Percentiles rank a stretch among this genome's conserved stretches.
phyloP scores from a whole-genome alignment of 192 early-diverging fungal genomes.

The Linnemannia schmuckeri region DNA sequence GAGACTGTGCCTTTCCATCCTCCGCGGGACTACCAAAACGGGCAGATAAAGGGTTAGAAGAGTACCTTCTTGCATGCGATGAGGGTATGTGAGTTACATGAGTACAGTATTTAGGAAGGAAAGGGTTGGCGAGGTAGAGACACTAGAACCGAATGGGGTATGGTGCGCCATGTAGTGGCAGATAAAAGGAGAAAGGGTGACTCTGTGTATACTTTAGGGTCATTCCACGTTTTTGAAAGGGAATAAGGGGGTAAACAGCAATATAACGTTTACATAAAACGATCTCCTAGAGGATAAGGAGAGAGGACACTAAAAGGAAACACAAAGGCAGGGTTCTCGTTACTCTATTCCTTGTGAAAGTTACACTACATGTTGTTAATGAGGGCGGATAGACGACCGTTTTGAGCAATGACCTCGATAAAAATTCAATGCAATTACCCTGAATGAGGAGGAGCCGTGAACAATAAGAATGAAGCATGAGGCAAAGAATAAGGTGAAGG shows the following conservation, averaged over 20 bases:
- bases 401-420: not conserved
- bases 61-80: not conserved
- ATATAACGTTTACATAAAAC: conserved; percentile 2
- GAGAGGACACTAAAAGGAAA: not conserved
- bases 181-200: not conserved
- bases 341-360: not conserved
- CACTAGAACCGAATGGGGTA: no score
- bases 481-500: not conserved
- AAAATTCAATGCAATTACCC: not conserved
- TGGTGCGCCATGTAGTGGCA: no score
- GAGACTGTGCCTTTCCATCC: not conserved
- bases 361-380: not conserved
- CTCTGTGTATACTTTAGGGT: not conserved
- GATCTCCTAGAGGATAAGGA: not conserved
- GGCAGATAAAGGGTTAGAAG: not conserved
- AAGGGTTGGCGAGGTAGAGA: no score
- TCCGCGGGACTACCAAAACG: not conserved
- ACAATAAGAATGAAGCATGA: not conserved
- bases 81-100: not conserved
- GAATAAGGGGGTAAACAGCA: not conserved
- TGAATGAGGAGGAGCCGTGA: not conserved
- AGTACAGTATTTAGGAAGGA: not conserved
- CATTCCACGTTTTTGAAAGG: not conserved
- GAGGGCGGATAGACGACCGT: not conserved
- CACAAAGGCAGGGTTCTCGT: conserved; percentile 16